Base-by-base conservation (phyloP, 2,329 filamentous ascomycete species). In the Emericellopsis atlantica region DNA sequence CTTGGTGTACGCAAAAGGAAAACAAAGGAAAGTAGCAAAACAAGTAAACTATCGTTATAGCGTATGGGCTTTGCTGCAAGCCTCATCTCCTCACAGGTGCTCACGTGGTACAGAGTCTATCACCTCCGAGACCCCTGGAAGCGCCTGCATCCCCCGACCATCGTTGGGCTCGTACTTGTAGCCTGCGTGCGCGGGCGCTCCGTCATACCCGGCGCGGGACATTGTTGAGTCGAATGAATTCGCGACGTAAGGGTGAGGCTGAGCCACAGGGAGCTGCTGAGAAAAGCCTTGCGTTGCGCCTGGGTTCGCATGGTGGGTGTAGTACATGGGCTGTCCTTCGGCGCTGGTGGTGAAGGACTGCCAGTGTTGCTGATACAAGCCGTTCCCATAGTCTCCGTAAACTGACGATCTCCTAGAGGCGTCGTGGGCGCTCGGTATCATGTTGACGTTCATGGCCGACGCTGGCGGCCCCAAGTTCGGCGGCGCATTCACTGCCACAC, bases 371-470 rank as follows among this genome's bases (percentile, higher is more conserved):
- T 40, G 51, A 48, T 72, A 72, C 37, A 72, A 51, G 14, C 53
- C 51, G 10, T 53, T 51, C 21, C 55, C 49, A 36, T 70, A 74
- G n/a, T 74, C 70, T 24, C 64, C 58, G 14, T 72, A 57, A 3
- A 61, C 51, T 0, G 70, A 70, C 1, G 69, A 56, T 15, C 70
- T 63, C 24, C 70, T 61, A 45, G 63, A 63, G 1, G 58, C 48
- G 32, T 69, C 66, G 40, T 72, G 67, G 2, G 66, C 54, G 32
- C 56, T 61, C 1, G 65, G 48, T 6, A 70, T 64, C 46, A 72
- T 59, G 31, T 73, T 69, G 16, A 74, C 52, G 3, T 62, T 50
- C 9, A 74, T 54, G 29, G 53, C 51, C 10, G 54, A 49, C 15
- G 52, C 55, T 6, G 54, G 45, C 9, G 55, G 47, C 31, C 61